phyloP scores from a whole-genome alignment of 225 moss, liverwort and hornwort genomes.

The Neckera pumila region DNA sequence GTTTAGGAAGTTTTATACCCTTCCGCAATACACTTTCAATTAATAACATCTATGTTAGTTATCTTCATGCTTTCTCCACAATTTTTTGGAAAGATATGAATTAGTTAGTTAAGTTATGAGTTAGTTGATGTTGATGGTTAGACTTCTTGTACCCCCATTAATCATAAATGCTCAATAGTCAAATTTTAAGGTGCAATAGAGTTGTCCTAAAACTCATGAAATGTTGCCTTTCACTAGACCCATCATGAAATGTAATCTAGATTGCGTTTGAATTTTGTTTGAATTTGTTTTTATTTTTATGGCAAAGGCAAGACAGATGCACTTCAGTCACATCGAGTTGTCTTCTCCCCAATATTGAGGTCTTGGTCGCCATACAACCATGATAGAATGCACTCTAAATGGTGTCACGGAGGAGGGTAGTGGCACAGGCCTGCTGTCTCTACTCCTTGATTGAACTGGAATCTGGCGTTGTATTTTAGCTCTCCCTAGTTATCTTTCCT shows the following conservation, averaged over 20 bases:
- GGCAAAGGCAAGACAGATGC: background rate
- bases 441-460: background rate
- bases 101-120: background rate
- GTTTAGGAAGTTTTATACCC: background rate
- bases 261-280: background rate
- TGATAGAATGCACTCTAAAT: background rate
- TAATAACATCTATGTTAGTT: background rate
- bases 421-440: background rate
- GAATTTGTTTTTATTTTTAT: background rate
- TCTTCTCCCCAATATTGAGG: background rate
- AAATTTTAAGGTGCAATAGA: background rate
- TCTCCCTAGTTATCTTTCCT: background rate
- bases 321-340: background rate
- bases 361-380: background rate
- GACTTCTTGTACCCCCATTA: background rate
- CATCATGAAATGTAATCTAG: background rate
- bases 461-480: background rate
- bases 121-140: background rate
- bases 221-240: background rate
- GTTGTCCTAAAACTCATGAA: background rate
- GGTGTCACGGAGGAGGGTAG: background rate
- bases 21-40: background rate
- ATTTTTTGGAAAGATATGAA: background rate
- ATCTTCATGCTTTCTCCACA: background rate
- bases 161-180: background rate